Base-by-base conservation (phyloP, 805 yeast genomes). In the Candida suzukii region DNA sequence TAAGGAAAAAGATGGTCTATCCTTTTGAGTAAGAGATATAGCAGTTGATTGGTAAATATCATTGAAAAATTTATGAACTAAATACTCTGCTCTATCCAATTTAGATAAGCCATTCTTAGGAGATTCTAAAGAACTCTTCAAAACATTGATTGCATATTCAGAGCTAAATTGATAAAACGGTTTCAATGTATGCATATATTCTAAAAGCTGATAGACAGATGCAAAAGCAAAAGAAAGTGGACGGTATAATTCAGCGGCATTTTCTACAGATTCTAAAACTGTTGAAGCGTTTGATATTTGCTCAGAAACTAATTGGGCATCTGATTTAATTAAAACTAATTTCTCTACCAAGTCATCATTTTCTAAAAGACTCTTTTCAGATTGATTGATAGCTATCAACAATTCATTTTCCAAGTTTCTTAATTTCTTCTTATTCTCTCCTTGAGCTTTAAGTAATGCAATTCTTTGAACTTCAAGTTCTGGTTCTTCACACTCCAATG, bases 331-430 rank as follows among this genome's bases (percentile, higher is more conserved):
- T 1, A 52, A 56, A 49, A 84, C 93, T 38, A 90, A 64, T 2
- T 82, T 75, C 5, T 67, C 60, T 16, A 85, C 56, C 3, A 88
- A 60, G 0, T 63, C 67, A 40, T 78, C 79, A 56, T 83, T 78
- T 6, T 88, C 95, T 26, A 90, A 64, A 19, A 90, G 70, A 40
- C 73, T 75, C 0, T 83, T 83, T 18, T 70, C 64, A 0, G 83
- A 63, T 6, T 70, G 70, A 46, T 75, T 77, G 44, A 91, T 62
- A 0, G 80, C 68, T 3, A 64, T 60, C 44, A 90, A 64, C 9
- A 90, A 64, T 10, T 72, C 69, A 6, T 66, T 61, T 49, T 88
- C 96, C 19, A 87, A 65, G 1, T 53, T 50, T 33, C 71, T 67
- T 37, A 90, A 59, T 14, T 70, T 70, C 1, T 67, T 67, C 40